Evolutionary conservation across 2,329 filamentous ascomycete species (phyloP).

Genomic region (Aspergillus uvarum): DNA sequence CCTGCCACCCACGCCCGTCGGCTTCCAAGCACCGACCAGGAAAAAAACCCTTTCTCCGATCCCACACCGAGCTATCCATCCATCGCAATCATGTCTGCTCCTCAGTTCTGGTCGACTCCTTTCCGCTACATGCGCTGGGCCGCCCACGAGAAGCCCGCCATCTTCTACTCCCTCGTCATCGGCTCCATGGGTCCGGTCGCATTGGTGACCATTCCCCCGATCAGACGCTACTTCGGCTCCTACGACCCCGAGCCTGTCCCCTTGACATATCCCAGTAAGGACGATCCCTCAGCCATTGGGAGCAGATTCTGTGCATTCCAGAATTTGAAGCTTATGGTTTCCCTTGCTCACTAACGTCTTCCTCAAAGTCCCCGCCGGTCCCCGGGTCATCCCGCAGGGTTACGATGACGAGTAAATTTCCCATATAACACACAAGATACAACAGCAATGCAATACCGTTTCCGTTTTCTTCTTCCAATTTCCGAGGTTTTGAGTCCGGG

Average conservation of each 20-base stretch:
- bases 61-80: constrained; percentile 6
- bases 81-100: constrained; percentile 51
- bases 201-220: constrained; percentile 69
- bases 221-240: constrained; percentile 73
- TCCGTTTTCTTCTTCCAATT: background rate
- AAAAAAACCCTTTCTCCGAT: constrained; percentile 28
- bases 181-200: constrained; percentile 70
- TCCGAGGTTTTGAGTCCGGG: background rate
- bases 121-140: constrained; percentile 86
- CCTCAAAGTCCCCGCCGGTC: constrained; percentile 45
- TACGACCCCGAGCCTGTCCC: constrained; percentile 70
- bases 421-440: background rate
- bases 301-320: no score
- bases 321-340: no score
- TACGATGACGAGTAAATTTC: constrained; percentile 45
- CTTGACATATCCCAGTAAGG: constrained; percentile 88
- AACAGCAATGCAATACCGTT: background rate
- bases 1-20: background rate
- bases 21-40: constrained; percentile 3
- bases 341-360: background rate
- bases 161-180: constrained; percentile 82
- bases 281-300: background rate
- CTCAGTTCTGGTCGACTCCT: constrained; percentile 81
- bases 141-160: constrained; percentile 80
- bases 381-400: constrained; percentile 47